phyloP scores from a whole-genome alignment of 768 basidiomycete genomes.

The Polyporus arcularius region DNA sequence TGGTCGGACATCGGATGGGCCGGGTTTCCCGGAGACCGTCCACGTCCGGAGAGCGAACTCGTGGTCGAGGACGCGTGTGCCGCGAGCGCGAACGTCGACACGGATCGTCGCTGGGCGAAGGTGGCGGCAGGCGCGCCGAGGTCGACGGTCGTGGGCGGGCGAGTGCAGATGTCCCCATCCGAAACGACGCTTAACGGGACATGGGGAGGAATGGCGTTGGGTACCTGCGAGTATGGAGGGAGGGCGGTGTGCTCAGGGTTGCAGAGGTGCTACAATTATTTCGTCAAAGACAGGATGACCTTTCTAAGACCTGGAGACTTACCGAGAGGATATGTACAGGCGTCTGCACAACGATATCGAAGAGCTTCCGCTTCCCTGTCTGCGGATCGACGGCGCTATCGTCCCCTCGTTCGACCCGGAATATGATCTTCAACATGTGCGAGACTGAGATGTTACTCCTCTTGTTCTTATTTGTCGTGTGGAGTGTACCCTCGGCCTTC shows the following conservation, averaged over 20 bases:
- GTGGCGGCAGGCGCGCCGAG: not conserved
- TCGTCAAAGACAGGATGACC: not conserved
- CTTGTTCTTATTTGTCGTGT: conserved; percentile 80
- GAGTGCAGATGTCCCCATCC: conserved; percentile 10
- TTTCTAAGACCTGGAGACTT: conserved; percentile 30
- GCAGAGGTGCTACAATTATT: conserved; percentile 64
- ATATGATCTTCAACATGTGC: conserved; percentile 79
- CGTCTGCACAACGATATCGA: conserved; percentile 84
- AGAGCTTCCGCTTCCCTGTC: conserved; percentile 74
- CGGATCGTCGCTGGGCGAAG: conserved; percentile 2
- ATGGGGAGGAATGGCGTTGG: conserved; percentile 21
- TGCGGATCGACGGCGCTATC: conserved; percentile 61
- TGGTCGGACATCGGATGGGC: conserved; percentile 5
- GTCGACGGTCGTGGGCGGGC: not conserved
- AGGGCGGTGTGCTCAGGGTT: conserved; percentile 79
- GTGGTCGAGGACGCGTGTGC: conserved; percentile 4
- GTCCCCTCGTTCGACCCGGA: conserved; percentile 83
- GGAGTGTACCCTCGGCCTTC: conserved; percentile 56
- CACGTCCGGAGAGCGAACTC: conserved; percentile 6
- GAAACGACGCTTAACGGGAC: conserved; percentile 12
- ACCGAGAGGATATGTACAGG: conserved; percentile 89
- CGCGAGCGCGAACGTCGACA: conserved; percentile 2
- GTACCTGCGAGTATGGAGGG: conserved; percentile 66
- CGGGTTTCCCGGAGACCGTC: conserved; percentile 1
- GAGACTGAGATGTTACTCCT: conserved; percentile 71